Evolutionary conservation across 257 asterid genomes (phyloP).

Genomic region (Solanum lycopersicoides): DNA sequence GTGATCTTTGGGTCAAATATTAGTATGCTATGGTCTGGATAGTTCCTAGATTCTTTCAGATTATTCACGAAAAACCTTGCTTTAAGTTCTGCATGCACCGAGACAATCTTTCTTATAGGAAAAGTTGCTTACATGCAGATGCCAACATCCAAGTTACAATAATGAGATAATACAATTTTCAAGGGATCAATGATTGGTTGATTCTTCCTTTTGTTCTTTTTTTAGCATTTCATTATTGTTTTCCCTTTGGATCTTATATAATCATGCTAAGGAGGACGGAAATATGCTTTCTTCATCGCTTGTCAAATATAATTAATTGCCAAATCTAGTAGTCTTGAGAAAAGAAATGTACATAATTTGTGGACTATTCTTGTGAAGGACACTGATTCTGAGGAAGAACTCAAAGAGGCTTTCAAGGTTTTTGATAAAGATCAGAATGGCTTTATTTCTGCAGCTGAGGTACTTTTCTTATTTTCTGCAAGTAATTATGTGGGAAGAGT

Average conservation of each 20-base stretch:
- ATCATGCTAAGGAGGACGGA: not conserved
- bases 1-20: not conserved
- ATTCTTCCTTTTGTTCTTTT: not conserved
- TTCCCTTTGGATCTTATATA: not conserved
- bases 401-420: conserved; percentile 46
- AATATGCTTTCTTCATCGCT: not conserved
- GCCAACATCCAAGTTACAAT: not conserved
- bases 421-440: conserved; percentile 58
- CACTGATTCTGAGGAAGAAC: conserved; percentile 54
- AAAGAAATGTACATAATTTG: not conserved
- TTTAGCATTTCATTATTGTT: not conserved
- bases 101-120: not conserved
- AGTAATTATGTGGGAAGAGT: not conserved
- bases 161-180: not conserved
- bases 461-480: conserved; percentile 6
- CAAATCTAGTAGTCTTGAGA: not conserved
- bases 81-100: not conserved
- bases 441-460: conserved; percentile 56
- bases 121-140: not conserved
- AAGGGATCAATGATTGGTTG: not conserved
- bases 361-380: conserved; percentile 25
- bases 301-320: not conserved
- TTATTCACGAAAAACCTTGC: not conserved
- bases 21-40: not conserved
- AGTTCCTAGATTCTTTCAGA: not conserved